Evolutionary conservation across 2,329 filamentous ascomycete genomes (phyloP).

Genomic region (Elsinoe necatrix): DNA sequence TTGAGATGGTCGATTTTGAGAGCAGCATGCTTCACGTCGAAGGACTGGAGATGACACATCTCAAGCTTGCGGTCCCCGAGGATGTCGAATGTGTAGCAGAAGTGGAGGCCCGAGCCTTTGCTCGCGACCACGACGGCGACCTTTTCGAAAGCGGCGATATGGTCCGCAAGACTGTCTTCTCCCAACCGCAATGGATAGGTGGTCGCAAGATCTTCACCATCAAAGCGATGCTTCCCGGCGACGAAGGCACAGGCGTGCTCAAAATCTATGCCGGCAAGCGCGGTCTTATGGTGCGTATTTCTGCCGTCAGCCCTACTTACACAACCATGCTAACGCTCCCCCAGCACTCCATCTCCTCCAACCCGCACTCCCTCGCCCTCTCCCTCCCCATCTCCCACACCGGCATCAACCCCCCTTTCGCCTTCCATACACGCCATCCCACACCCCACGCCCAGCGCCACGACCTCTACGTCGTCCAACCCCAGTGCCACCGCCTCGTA

Average conservation of each 20-base stretch:
- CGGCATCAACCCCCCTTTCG: conserved; percentile 87
- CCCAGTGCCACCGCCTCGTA: conserved; percentile 79
- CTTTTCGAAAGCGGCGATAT: conserved; percentile 86
- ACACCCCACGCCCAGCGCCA: conserved; percentile 96
- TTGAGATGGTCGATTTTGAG: conserved; percentile 83
- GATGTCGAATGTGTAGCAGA: conserved; percentile 91
- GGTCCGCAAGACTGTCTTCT: conserved; percentile 74
- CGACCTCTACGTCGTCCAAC: conserved; percentile 93
- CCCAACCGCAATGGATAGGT: conserved; percentile 84
- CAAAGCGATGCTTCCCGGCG: conserved; percentile 83
- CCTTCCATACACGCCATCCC: conserved; percentile 86
- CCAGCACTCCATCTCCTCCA: conserved; percentile 83
- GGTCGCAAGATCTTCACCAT: conserved; percentile 86
- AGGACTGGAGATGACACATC: conserved; percentile 84
- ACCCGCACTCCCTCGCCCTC: conserved; percentile 83
- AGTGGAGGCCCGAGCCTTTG: conserved; percentile 74
- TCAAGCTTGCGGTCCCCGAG: conserved; percentile 77
- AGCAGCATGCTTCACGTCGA: conserved; percentile 79
- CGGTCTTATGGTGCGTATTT: conserved; percentile 63
- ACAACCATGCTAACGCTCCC: conserved; percentile 16
- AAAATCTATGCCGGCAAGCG: conserved; percentile 92
- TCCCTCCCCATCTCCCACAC: conserved; percentile 83
- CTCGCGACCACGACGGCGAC: conserved; percentile 79
- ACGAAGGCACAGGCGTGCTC: conserved; percentile 78
- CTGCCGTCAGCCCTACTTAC: not conserved